Evolutionary conservation across 2,329 filamentous ascomycete genomes (phyloP), one percentile per base, ranked within the genome.

Genomic region (Thielaviopsis punctulata): DNA sequence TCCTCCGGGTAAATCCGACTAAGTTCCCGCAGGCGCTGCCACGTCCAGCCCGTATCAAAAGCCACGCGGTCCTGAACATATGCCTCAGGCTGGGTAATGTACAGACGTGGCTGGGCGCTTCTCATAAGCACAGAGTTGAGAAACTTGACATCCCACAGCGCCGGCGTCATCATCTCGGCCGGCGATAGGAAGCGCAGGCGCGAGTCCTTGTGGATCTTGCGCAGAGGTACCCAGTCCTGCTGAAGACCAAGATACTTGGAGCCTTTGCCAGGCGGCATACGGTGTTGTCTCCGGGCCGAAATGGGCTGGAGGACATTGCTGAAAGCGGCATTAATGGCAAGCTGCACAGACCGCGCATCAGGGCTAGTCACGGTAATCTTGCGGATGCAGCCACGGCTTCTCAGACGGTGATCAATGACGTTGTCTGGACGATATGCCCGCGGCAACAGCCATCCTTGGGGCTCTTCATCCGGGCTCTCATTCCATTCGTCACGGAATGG

Each of bases 101-200:
- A 90, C 12, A 90, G 72, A 8, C 84, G 74, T 56, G 80, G 79
- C 56, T 75, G 72, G 9, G 76, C 72, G 25, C 79, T 73, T 59
- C 81, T 79, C 84, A 89, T 89, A 60, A 85, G 75, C 36, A 88
- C 76, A 47, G 82, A 80, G 48, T 73, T 72, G 24, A 90, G 70
- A 56, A 89, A 89, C 9, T 76, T 70, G 2, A 80, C 76, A 49
- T 80, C 77, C 85, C 85, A 90, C 2, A 80, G 65, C 1, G 79
- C 75, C 0, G 83, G 77, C 1, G 81, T 87, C 36, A 84, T 66
- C 78, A 89, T 84, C 62, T 89, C 85, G 1, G 77, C 70, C 1
- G 78, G 79, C 5, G 75, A 76, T 10, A 89, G 69, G 58, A 88
- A 88, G 1, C 79, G 77, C 6, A 90, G 71, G 23, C 79, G 75